phyloP scores from a whole-genome alignment of 108 stramenopile species.

The Discostella pseudostelligera region DNA sequence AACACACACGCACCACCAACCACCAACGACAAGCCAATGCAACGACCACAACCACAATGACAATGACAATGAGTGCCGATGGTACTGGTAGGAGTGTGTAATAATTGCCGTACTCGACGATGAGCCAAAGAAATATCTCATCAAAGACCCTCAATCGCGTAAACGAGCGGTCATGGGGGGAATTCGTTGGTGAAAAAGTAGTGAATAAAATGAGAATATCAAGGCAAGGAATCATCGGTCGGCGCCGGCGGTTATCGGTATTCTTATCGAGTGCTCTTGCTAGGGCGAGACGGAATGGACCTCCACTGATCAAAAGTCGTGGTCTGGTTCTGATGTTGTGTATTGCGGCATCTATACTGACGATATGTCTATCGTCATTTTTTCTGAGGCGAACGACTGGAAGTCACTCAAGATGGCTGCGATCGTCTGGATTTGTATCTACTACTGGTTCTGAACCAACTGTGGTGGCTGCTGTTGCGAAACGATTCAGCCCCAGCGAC shows the following conservation, averaged over 20 bases:
- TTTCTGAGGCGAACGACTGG: not conserved
- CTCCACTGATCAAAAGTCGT: not conserved
- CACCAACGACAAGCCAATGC: no score
- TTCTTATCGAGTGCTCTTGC: slow-evolving; percentile 1
- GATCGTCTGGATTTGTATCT: not conserved
- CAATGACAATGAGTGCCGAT: no score
- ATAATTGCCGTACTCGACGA: no score
- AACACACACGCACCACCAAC: no score
- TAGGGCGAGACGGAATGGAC: slow-evolving; percentile 7
- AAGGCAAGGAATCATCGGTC: slow-evolving; percentile 7
- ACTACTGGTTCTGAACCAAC: not conserved
- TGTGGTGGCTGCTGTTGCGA: not conserved
- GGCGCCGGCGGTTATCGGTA: slow-evolving; percentile 2
- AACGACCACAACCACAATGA: no score
- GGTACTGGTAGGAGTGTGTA: no score
- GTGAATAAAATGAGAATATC: slow-evolving; percentile 22
- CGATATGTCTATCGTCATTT: not conserved
- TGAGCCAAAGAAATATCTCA: slow-evolving; percentile 2
- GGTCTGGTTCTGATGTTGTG: slow-evolving; percentile 6
- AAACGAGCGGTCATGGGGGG: not conserved
- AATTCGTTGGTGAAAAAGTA: not conserved
- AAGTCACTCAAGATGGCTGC: not conserved
- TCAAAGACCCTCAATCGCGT: not conserved
- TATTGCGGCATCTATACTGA: not conserved
- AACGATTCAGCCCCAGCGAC: slow-evolving; percentile 8